A percentile compares a stretch with the other conserved stretches of the same genome.
phyloP scores from a whole-genome alignment of 306 rosid species.

The Luffa acutangula region DNA sequence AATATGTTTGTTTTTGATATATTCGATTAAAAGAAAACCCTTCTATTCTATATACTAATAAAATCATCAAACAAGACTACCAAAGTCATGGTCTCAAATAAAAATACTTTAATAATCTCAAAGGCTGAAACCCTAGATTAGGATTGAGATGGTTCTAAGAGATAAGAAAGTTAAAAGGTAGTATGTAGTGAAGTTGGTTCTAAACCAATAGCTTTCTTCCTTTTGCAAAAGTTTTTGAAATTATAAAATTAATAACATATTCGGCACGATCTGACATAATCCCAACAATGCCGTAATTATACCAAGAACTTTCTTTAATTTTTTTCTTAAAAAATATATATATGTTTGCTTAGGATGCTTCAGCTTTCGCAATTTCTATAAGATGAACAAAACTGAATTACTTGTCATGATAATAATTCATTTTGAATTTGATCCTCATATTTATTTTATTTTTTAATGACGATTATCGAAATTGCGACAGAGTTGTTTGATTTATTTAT shows the following conservation, averaged over 20 bases:
- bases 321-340: neutral
- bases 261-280: slow-evolving; percentile 7
- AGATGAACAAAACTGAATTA: neutral
- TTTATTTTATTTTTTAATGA: neutral
- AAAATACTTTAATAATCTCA: neutral
- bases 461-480: no score
- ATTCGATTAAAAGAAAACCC: neutral
- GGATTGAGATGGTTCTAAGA: neutral
- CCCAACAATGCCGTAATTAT: neutral
- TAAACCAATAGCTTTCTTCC: neutral
- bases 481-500: neutral
- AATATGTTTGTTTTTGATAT: neutral
- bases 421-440: neutral
- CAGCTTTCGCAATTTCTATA: neutral
- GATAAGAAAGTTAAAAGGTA: neutral
- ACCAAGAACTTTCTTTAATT: neutral
- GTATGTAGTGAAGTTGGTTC: neutral
- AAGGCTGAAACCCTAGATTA: neutral
- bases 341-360: slow-evolving; percentile 15
- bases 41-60: neutral
- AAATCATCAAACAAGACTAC: neutral
- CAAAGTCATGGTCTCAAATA: neutral
- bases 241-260: neutral
- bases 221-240: neutral
- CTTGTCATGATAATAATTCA: neutral